phyloP scores from a whole-genome alignment of 2,329 filamentous ascomycete genomes.

The Sphaerulina populicola region DNA sequence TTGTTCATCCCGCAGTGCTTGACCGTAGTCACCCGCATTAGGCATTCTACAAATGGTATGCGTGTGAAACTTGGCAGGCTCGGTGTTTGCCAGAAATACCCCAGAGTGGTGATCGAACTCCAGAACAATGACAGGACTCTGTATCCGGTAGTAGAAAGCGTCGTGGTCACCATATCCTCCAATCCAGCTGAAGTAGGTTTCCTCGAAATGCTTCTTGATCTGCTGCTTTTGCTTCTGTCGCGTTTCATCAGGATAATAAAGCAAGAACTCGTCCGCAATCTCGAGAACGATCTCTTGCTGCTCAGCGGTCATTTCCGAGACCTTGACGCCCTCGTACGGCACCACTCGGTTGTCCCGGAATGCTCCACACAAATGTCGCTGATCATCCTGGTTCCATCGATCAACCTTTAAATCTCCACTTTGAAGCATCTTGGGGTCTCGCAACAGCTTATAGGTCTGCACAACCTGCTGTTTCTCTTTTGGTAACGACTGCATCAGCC shows the following conservation, averaged over 20 bases:
- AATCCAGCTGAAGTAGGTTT: conserved; percentile 76
- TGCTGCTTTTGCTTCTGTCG: conserved; percentile 49
- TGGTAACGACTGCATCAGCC: conserved; percentile 58
- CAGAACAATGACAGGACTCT: conserved; percentile 64
- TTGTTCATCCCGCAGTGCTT: conserved; percentile 32
- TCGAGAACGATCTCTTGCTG: conserved; percentile 50
- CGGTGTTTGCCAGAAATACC: conserved; percentile 64
- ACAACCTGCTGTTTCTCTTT: conserved; percentile 43
- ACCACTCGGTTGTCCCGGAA: conserved; percentile 71
- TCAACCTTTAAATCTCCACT: conserved; percentile 42
- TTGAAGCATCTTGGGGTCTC: conserved; percentile 57
- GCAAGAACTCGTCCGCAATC: conserved; percentile 57
- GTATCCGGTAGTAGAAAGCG: conserved; percentile 69
- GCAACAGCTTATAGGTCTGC: conserved; percentile 52
- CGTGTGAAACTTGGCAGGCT: conserved; percentile 70
- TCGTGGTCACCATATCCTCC: conserved; percentile 59
- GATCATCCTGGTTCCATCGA: conserved; percentile 73
- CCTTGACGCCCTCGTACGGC: conserved; percentile 58
- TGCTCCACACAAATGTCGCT: conserved; percentile 68
- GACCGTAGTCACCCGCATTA: conserved; percentile 69
- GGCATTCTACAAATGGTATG: conserved; percentile 65
- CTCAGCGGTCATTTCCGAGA: conserved; percentile 41
- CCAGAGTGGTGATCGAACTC: conserved; percentile 66
- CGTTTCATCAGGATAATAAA: conserved; percentile 56
- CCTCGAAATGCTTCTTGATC: conserved; percentile 49